phyloP scores from a whole-genome alignment of 306 rosid genomes.

The Vachellia pachyceras region DNA sequence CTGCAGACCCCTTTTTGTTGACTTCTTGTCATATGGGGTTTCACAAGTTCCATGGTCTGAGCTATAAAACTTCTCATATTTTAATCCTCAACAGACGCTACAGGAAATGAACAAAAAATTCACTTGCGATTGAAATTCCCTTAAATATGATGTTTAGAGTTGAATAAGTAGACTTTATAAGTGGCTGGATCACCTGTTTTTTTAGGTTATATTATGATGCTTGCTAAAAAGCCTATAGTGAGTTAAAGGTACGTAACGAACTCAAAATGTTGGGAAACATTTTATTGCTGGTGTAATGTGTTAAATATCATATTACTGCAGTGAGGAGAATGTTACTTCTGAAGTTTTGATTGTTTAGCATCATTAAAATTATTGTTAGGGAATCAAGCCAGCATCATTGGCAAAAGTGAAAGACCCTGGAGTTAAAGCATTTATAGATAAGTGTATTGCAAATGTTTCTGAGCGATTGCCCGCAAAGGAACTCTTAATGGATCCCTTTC shows the following conservation, averaged over 20 bases:
- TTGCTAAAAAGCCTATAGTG: not conserved
- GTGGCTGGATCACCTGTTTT: conserved; percentile 12
- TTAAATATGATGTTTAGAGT: conserved; percentile 6
- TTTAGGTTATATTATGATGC: not conserved
- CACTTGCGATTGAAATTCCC: conserved; percentile 27
- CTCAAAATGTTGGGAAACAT: conserved; percentile 16
- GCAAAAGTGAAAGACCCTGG: conserved; percentile 72
- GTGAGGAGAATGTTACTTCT: conserved; percentile 10
- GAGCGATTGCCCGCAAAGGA: conserved; percentile 84
- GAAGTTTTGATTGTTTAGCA: conserved; percentile 8
- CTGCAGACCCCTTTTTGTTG: not conserved
- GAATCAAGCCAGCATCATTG: conserved; percentile 90
- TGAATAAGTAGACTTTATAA: conserved; percentile 18
- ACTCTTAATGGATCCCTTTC: conserved; percentile 87
- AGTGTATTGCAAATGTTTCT: conserved; percentile 79
- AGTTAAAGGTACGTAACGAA: not conserved
- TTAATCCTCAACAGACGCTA: conserved; percentile 15
- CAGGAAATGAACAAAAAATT: not conserved
- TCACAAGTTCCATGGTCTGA: conserved; percentile 6
- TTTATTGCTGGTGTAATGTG: conserved; percentile 27
- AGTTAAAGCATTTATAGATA: conserved; percentile 81
- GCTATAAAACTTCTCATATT: not conserved
- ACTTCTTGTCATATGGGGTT: conserved; percentile 14
- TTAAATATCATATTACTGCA: conserved; percentile 31
- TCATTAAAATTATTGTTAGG: conserved; percentile 57